Evolutionary conservation across 257 asterid genomes (phyloP), one percentile per base, ranked within the genome.

Genomic region (Solanum pennellii): DNA sequence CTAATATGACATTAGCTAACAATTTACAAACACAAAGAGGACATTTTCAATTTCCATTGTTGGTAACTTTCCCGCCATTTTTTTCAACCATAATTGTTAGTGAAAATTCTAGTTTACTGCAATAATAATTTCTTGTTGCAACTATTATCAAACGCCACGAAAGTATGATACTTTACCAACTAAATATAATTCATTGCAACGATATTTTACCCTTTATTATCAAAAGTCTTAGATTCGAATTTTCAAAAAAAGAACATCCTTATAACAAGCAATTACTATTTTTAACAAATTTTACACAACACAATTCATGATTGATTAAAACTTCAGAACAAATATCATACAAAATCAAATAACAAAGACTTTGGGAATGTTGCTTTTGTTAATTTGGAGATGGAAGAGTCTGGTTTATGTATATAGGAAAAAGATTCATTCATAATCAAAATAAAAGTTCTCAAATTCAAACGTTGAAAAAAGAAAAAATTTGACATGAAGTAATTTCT

Each of bases 371-470:
- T 21, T 74, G 29, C 8, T 21, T 12, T 74, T 74, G 52, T 6
- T 37, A 37, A 37, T 44, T 21, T 39, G 7, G 35, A 75, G 33
- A 75, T 23, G 7, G 83, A 71, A 71, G 13, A 14, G 77, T 71
- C 13, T 15, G 13, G 13, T 71, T 71, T 14, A 69, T 69, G 15
- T 6, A 69, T 15, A 9, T 35, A 35, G 39, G 9, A 49, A 52
- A 52, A 47, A 5, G 14, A 52, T 2, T 52, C 9, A 52, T 52
- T 52, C 9, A 49, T 52, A 52, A 1, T 52, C 4, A 52, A 52
- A 52, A 52, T 52, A 2, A 16, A 52, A 52, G 6, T 18, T 18
- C 1, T 56, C 11, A 56, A 0, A 18, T 56, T 56, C 2, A 0
- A 56, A 18, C 11, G 7, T 3, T 18, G 4, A 7, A 56, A 56